phyloP scores from a whole-genome alignment of 2,329 filamentous ascomycete genomes.

The Volutella citrinella region DNA sequence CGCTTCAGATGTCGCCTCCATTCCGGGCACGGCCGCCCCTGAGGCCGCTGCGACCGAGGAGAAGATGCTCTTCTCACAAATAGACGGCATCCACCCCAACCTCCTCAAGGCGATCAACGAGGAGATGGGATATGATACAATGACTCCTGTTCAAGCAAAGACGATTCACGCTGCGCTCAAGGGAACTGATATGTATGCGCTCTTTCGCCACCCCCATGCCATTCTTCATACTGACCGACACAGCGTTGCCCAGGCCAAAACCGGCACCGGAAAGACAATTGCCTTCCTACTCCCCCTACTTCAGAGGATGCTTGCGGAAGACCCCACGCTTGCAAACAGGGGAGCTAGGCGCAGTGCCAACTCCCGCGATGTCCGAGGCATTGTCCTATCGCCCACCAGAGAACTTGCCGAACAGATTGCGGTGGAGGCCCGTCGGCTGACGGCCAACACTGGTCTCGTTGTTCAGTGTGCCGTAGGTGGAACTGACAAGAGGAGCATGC shows the following conservation, averaged over 20 bases:
- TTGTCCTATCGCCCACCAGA: conserved; percentile 76
- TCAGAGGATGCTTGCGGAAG: conserved; percentile 68
- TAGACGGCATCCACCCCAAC: conserved; percentile 56
- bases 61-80: conserved; percentile 42
- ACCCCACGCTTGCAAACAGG: conserved; percentile 57
- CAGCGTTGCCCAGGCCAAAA: conserved; percentile 90
- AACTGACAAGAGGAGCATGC: conserved; percentile 69
- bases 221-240: no score
- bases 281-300: conserved; percentile 87
- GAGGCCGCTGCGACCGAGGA: conserved; percentile 14
- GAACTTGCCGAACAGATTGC: conserved; percentile 81
- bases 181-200: conserved; percentile 80
- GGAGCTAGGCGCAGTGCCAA: conserved; percentile 33
- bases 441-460: conserved; percentile 61
- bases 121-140: conserved; percentile 73
- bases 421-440: conserved; percentile 71
- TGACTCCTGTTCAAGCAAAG: conserved; percentile 89
- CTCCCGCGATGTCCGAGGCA: conserved; percentile 62
- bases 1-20: no score
- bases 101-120: conserved; percentile 67
- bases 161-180: conserved; percentile 79
- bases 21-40: conserved; percentile 14
- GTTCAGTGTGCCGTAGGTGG: conserved; percentile 85
- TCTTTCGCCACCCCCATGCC: no score
- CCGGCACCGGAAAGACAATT: conserved; percentile 93